Evolutionary conservation across 2,329 filamentous ascomycete species (phyloP).

Genomic region (Talaromyces sp.): DNA sequence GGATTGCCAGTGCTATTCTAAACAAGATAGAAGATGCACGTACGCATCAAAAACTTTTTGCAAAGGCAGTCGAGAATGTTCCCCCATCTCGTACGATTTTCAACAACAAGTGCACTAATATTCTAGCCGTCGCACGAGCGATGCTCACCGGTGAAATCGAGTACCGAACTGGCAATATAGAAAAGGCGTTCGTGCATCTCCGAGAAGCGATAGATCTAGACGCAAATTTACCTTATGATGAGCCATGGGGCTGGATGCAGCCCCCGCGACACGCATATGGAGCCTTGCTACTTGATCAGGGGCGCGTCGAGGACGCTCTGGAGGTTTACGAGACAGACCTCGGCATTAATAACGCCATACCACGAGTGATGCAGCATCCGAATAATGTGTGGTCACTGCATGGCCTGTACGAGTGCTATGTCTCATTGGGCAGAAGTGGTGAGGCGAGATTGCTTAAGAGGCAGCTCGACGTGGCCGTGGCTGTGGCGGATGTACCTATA

Average conservation of each 20-base stretch:
- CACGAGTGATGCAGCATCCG: conserved; percentile 58
- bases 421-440: conserved; percentile 41
- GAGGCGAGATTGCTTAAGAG: conserved; percentile 41
- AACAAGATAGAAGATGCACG: conserved; percentile 41
- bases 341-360: conserved; percentile 51
- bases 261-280: conserved; percentile 61
- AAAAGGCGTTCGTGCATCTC: conserved; percentile 52
- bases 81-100: conserved; percentile 57
- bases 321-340: conserved; percentile 54
- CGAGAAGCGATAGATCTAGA: conserved; percentile 52
- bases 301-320: conserved; percentile 45
- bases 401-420: conserved; percentile 62
- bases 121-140: conserved; percentile 52
- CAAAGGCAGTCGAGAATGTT: conserved; percentile 45
- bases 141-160: conserved; percentile 61
- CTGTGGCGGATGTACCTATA: conserved; percentile 54
- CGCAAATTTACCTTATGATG: conserved; percentile 57
- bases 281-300: conserved; percentile 59
- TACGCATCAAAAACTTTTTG: conserved; percentile 46
- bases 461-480: conserved; percentile 46
- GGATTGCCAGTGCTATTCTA: conserved; percentile 56
- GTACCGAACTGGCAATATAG: conserved; percentile 55
- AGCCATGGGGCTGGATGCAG: conserved; percentile 69
- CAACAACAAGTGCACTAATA: conserved; percentile 58
- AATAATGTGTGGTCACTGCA: conserved; percentile 69